These are phyloP conservation scores for Coffea humblotiana DNA, from an alignment of 305 asterid genomes.

Conservation along the genomic window DNA sequence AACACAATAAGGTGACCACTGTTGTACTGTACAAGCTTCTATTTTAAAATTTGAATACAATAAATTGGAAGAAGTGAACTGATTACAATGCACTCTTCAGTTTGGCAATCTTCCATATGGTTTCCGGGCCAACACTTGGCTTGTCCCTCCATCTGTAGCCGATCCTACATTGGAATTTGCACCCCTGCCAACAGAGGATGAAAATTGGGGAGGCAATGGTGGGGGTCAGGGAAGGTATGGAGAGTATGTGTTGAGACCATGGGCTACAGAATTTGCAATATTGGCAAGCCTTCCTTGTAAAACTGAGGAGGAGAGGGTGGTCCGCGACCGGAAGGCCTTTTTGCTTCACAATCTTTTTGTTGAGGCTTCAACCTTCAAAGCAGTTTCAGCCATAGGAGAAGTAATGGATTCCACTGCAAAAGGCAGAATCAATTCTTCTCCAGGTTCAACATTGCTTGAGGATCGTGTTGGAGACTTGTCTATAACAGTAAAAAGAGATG, in stretches of 20 bases:
- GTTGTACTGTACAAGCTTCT: conserved; percentile 24
- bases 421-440: conserved; percentile 34
- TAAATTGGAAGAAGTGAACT: conserved; percentile 35
- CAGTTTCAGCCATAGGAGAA: conserved; percentile 77
- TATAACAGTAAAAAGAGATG: conserved; percentile 70
- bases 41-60: conserved; percentile 5
- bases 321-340: conserved; percentile 96
- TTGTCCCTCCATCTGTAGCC: conserved; percentile 68
- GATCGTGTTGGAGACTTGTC: conserved; percentile 72
- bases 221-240: conserved; percentile 94
- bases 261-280: conserved; percentile 88
- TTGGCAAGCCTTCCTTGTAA: conserved; percentile 87
- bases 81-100: conserved; percentile 49
- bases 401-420: conserved; percentile 51
- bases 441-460: conserved; percentile 66
- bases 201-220: conserved; percentile 93
- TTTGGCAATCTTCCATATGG: conserved; percentile 99
- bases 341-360: conserved; percentile 94
- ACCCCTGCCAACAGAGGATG: conserved; percentile 87
- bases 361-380: conserved; percentile 82
- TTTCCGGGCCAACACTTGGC: conserved; percentile 99
- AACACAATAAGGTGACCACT: conserved; percentile 84
- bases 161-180: conserved; percentile 53
- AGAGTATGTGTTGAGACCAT: conserved; percentile 78
- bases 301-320: conserved; percentile 95